A percentile compares a stretch with the other conserved stretches of the same genome.
phyloP scores from a whole-genome alignment of 768 basidiomycete species.

The Boletus pseudopeckii region DNA sequence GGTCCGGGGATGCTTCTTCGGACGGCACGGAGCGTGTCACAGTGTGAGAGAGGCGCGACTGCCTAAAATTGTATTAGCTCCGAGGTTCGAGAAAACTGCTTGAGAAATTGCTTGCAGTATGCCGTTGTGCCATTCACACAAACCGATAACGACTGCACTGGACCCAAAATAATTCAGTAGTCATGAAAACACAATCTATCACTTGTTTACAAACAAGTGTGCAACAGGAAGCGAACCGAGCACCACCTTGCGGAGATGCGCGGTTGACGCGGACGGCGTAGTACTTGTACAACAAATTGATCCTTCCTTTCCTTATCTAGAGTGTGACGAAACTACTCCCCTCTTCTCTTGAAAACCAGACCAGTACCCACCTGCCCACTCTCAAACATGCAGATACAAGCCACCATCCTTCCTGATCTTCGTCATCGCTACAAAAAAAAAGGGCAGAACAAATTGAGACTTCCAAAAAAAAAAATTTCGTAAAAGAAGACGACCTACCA shows the following conservation, averaged over 20 bases:
- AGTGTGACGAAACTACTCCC: background rate
- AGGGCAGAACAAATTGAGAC: too few relatives aligned
- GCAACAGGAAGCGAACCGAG: background rate
- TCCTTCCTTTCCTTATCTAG: constrained; percentile 1
- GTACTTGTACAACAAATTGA: constrained; percentile 17
- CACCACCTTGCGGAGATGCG: background rate
- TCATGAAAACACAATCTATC: background rate
- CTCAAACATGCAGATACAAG: constrained; percentile 49
- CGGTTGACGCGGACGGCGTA: constrained; percentile 2
- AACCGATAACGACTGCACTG: background rate
- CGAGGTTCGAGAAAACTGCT: too few relatives aligned
- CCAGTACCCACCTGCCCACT: background rate
- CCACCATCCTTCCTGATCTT: constrained; percentile 73
- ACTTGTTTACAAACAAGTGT: background rate
- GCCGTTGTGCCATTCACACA: too few relatives aligned
- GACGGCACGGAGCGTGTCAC: too few relatives aligned
- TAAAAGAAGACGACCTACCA: constrained; percentile 38
- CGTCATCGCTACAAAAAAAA: constrained; percentile 70
- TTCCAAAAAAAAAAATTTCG: too few relatives aligned
- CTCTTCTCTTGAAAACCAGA: background rate
- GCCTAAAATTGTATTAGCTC: background rate
- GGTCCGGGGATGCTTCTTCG: too few relatives aligned
- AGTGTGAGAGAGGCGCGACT: too few relatives aligned
- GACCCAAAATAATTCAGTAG: background rate
- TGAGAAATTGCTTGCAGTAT: background rate